Base-by-base conservation (phyloP, 192 early-diverging fungal genomes). In the Chytriomyces sp. region DNA sequence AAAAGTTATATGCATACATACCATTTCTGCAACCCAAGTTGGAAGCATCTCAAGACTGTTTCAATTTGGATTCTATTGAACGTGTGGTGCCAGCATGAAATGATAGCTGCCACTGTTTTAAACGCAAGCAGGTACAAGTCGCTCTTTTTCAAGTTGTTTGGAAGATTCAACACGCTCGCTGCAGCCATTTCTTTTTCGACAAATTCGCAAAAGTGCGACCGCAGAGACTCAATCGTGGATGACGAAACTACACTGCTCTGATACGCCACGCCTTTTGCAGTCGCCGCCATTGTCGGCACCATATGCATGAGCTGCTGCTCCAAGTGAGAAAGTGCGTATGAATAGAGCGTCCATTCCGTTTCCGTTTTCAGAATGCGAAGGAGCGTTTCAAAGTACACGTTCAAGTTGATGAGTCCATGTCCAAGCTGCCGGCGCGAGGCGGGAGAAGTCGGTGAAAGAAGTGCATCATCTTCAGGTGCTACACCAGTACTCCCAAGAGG, bases 41-140 rank as follows among this genome's bases (percentile, higher is more conserved):
- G 86, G 76, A 98, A 94, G 3, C 92, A 85, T 43, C 77, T 67
- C 18, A 96, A 88, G 6, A 97, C 82, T 48, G 88, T 86, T 61
- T 96, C 92, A 64, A 91, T 84, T 5, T 91, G 83, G n/a, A 86
- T 77, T 75, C 89, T 91, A 45, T 75, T 81, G 64, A 94, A 91
- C 49, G 91, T 81, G n/a, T 82, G 83, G 66, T 90, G 80, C 83
- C 92, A 92, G 9, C 82, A 84, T n/a, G 16, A n/a, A 24, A 97
- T 81, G 48, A 98, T 71, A 7, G 88, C 85, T 7, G 84, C 84
- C 18, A 96, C 69, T 7, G 93, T 77, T 43, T 87, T 84, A 60
- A 91, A 91, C 0, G 86, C 88, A 7, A 85, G 69, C 7, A 90
- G 81, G 65, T 91, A 90, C 13, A 94, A 80, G 64, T 95, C 93